Base-by-base conservation (phyloP, 768 basidiomycete species). In the Suillus lakei region DNA sequence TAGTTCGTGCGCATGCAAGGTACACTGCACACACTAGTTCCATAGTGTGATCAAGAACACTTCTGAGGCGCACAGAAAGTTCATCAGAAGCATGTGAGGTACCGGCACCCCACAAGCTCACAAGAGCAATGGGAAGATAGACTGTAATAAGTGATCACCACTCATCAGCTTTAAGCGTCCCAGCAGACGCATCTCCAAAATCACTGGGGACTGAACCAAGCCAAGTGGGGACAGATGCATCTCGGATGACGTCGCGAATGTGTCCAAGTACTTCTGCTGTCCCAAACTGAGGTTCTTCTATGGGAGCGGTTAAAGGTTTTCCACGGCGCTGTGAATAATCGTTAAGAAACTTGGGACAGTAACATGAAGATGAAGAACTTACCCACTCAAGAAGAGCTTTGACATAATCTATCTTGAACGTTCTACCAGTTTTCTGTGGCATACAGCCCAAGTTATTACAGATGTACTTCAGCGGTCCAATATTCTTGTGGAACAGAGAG, bases 151-250 rank as follows among this genome's bases (percentile, higher is more conserved):
- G 39, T 3, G 67, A 60, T 7, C 59, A 59, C 72, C 72, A 74
- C 64, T 74, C 44, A 28, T 73, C 67, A 23, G 73, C 70, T 28
- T 71, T 74, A 39, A 72, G 36, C 41, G 60, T 63, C 39, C 39
- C 39, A 15, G 16, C 68, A 39, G 34, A 15, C 18, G 62, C 43
- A 5, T 66, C 50, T 8, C 73, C 67, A 34, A 72, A 73, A 56
- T 74, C 68, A 2, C 30, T 15, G 9, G 69, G 73, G 1, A 70
- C 67, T 1, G 64, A 64, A 26, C 55, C 48, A 3, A 71, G 5
- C 68, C 71, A 71, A 2, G 69, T 66, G 0, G 72, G 74, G 0
- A 46, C 43, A 16, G 54, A n/a, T 4, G 55, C 46, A 10, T 60
- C 18, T 12, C 23, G 4, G 36, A 68, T 67, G 39, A 68, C 64